phyloP scores from a whole-genome alignment of 441 rosid genomes.

The Erodium trifolium region DNA sequence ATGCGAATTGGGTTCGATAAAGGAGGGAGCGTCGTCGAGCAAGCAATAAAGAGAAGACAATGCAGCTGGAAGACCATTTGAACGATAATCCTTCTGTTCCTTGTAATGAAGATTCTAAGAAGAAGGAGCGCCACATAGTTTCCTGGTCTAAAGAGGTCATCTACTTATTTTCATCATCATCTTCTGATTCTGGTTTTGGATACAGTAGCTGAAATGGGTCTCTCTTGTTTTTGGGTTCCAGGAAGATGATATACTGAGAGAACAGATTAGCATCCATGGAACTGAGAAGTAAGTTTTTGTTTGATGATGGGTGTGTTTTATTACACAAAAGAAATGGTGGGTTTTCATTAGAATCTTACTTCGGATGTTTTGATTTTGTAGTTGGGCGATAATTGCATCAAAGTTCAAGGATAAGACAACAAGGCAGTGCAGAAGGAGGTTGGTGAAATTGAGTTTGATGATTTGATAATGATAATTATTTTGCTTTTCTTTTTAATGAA shows the following conservation, averaged over 20 bases:
- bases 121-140: constrained; percentile 95
- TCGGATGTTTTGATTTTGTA: constrained; percentile 26
- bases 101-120: constrained; percentile 59
- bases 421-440: constrained; percentile 97
- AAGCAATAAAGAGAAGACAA: constrained; percentile 18
- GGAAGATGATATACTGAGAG: constrained; percentile 91
- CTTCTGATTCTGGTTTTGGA: constrained; percentile 9
- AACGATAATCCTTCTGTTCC: constrained; percentile 33
- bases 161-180: neutral
- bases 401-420: constrained; percentile 89
- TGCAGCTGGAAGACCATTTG: constrained; percentile 38
- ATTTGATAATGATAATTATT: neutral
- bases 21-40: constrained; percentile 62
- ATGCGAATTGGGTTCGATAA: constrained; percentile 58
- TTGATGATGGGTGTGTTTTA: neutral
- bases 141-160: constrained; percentile 81
- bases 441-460: constrained; percentile 15
- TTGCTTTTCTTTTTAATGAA: constrained; percentile 2
- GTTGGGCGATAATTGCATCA: constrained; percentile 93
- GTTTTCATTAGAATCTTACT: constrained; percentile 7
- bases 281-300: constrained; percentile 63
- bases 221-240: constrained; percentile 27
- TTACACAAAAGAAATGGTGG: constrained; percentile 15
- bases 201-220: constrained; percentile 1
- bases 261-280: constrained; percentile 73